phyloP scores from a whole-genome alignment of 768 basidiomycete genomes.

The Xerocomellus chrysenteron region DNA sequence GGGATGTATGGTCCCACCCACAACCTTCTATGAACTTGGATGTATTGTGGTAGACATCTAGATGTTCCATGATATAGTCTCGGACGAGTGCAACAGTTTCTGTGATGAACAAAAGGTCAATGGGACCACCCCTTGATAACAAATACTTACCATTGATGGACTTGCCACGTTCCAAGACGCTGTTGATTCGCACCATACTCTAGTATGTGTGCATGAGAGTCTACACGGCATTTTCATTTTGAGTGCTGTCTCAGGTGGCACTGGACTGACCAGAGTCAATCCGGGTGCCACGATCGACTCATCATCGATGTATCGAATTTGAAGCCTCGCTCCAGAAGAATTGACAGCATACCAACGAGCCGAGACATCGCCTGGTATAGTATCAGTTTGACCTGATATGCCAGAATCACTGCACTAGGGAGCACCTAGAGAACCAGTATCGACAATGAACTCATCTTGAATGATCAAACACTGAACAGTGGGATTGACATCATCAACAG shows the following conservation, averaged over 20 bases:
- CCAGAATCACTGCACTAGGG: background rate
- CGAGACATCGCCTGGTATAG: slow-evolving; percentile 40
- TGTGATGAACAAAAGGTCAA: slow-evolving; percentile 22
- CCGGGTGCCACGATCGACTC: slow-evolving; percentile 72
- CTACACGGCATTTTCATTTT: slow-evolving; percentile 34
- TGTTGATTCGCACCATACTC: slow-evolving; percentile 71
- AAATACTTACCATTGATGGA: slow-evolving; percentile 50
- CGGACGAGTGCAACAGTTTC: slow-evolving; percentile 64
- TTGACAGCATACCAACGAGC: slow-evolving; percentile 37
- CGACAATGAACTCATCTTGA: slow-evolving; percentile 47
- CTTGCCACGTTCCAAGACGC: slow-evolving; percentile 61
- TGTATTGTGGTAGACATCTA: slow-evolving; percentile 55
- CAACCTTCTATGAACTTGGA: slow-evolving; percentile 70
- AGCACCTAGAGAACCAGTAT: slow-evolving; percentile 55
- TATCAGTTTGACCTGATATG: slow-evolving; percentile 1
- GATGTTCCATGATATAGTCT: slow-evolving; percentile 56
- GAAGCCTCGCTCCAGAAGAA: slow-evolving; percentile 28
- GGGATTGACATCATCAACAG: slow-evolving; percentile 55
- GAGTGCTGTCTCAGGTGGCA: background rate
- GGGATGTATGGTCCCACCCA: slow-evolving; percentile 91
- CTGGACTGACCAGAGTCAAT: slow-evolving; percentile 51
- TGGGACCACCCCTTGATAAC: background rate
- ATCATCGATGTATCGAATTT: slow-evolving; percentile 49
- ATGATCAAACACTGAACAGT: slow-evolving; percentile 66
- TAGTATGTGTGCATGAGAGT: slow-evolving; percentile 77